These are phyloP conservation scores for Dothistroma pini DNA, from an alignment of 2,329 filamentous ascomycete species.

Conservation along the genomic window DNA sequence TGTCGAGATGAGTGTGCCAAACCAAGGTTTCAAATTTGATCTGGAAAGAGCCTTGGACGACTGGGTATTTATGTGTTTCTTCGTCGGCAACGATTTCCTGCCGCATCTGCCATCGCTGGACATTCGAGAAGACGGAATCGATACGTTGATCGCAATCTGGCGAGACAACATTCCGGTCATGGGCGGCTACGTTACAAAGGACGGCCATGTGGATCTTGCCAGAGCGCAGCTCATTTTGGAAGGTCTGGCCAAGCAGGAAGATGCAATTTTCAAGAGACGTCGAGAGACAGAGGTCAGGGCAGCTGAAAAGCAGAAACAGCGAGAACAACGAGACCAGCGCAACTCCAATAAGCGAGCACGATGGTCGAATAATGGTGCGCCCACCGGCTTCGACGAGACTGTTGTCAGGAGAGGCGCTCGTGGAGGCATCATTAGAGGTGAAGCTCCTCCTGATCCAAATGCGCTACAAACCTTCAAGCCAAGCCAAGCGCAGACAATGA, in stretches of 20 bases:
- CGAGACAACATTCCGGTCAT: conserved; percentile 84
- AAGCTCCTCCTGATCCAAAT: conserved; percentile 37
- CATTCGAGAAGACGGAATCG: conserved; percentile 95
- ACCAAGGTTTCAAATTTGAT: conserved; percentile 83
- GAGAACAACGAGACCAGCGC: conserved; percentile 64
- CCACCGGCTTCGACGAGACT: conserved; percentile 32
- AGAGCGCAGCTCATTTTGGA: conserved; percentile 83
- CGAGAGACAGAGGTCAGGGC: conserved; percentile 81
- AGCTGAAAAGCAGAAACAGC: conserved; percentile 72
- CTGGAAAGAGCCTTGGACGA: conserved; percentile 92
- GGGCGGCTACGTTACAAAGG: conserved; percentile 94
- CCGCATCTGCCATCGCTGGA: conserved; percentile 96
- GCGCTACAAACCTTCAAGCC: conserved; percentile 57
- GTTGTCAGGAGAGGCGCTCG: conserved; percentile 33
- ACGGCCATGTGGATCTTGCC: conserved; percentile 84
- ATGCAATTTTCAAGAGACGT: conserved; percentile 84
- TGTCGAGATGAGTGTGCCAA: conserved; percentile 78
- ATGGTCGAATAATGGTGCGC: conserved; percentile 29
- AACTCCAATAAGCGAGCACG: conserved; percentile 39
- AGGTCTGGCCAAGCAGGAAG: conserved; percentile 87
- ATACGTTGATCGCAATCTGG: conserved; percentile 96
- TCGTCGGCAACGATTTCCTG: conserved; percentile 97
- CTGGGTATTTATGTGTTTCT: conserved; percentile 99
- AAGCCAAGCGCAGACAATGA: conserved; percentile 51
- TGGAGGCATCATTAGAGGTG: conserved; percentile 33